Base-by-base conservation (phyloP, 306 rosid species). In the Cucurbita pepo region DNA sequence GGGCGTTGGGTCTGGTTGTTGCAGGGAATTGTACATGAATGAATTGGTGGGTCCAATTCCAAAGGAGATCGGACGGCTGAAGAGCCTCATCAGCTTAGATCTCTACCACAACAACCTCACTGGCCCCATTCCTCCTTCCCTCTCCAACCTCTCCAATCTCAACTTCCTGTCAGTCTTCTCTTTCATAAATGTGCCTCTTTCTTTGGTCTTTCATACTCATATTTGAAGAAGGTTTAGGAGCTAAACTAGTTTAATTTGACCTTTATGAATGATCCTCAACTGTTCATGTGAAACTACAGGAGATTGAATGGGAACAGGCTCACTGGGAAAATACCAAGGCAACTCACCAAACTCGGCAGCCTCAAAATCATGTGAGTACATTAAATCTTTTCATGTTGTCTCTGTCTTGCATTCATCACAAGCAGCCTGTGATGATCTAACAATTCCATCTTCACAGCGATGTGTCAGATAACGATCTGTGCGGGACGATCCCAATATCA, bases 21-120 rank as follows among this genome's bases (percentile, higher is more conserved):
- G 71, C 77, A 91, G 97, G 78, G 97, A 91, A 77, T 57, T 91
- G 81, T 89, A 89, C 79, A 82, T 78, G 82, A 91, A 91, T 79
- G 52, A 86, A 55, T 79, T 91, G 81, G 79, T 43, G 79, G 97
- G 96, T 53, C 74, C 87, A 3, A 83, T 91, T 76, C 97, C 96
- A 25, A 82, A 79, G 74, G 86, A 89, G 56, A 75, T 91, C 45
- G 96, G 96, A 83, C 80, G 81, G 45, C 72, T 91, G 70, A 89
- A 81, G 83, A 85, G 81, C 82, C 86, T 91, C 44, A 73, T 89
- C 38, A 91, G 97, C 83, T 82, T 91, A 85, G 97, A 91, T 81
- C 89, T 91, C 64, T 89, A 87, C 77, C 81, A 79, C 84, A 91
- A 91, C 50, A 86, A 86, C 79, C 91, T 91, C 60, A 80, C 89